Evolutionary conservation across 2,329 filamentous ascomycete species (phyloP), one percentile per base, ranked within the genome.

Genomic region (Xylariaceae sp.): DNA sequence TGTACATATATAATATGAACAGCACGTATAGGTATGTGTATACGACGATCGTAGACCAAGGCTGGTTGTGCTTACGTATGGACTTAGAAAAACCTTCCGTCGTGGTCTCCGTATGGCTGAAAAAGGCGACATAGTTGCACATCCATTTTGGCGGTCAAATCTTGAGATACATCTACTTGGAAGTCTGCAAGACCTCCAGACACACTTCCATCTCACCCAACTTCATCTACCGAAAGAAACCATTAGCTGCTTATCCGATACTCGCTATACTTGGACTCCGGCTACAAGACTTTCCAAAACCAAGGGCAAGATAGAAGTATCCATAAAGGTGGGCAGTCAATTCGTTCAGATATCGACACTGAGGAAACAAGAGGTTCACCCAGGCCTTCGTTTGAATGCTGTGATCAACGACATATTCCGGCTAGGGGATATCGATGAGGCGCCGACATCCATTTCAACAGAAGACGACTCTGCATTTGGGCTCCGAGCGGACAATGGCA

Each of bases 1-100:
- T 86, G 38, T 87, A 87, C 56, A 74, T 87, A 14, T 87, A 87
- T 66, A 87, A 87, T 61, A 87, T 87, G 83, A 87, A 87, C 59
- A 86, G 80, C 60, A 78, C 82, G 11, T 86, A 85, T 64, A 77
- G 80, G 77, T 80, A 68, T 54, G 71, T 48, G 32, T 6, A 14
- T 17, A 22, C 12, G 19, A 15, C 4, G 31, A 30, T 14, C 49
- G 39, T 47, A 30, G 17, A 33, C 22, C 4, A 27, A 27, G 22
- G 22, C 22, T 27, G 22, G 22, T 27, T 19, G 36, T 42, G 36
- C n/a, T 43, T 32, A 22, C 52, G 61, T 32, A 62, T 49, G 7
- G 3, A 45, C 18, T 6, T 38, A 77, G 77, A 55, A 84, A 85
- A 73, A 86, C 82, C 58, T 81, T 87, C 59, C 76, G 84, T 5